Base-by-base conservation (phyloP, 139 green algal genomes). In the Chlorella sp. region DNA sequence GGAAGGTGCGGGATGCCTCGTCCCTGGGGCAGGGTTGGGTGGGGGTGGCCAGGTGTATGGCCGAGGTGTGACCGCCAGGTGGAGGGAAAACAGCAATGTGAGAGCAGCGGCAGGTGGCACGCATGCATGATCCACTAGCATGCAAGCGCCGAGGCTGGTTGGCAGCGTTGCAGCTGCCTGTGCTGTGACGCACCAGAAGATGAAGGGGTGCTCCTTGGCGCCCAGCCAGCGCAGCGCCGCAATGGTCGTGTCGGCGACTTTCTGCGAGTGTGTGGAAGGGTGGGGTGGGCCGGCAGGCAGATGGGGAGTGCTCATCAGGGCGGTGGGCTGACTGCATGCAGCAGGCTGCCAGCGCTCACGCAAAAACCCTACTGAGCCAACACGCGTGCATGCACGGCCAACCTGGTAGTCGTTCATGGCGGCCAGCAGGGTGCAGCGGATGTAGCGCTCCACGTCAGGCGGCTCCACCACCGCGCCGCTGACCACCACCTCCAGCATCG, bases 401-500 rank as follows among this genome's bases (percentile, higher is more conserved):
- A 90, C 80, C 69, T 90, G 54, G 60, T 87, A 80, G 54, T 76
- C 79, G 70, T 91, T 91, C 62, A 81, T 92, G 36, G 90, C 87
- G 19, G 86, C 64, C 72, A 98, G 89, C 80, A 98, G 90, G 28
- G 94, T 97, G 89, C 89, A 95, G 43, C 92, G 72, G 62, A 96
- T 89, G 88, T 94, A 97, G 40, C 91, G 85, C 56, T 94, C 85
- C 38, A 97, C 89, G 76, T 97, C 95, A 3, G 58, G 24, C 0
- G 83, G 64, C 8, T 83, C 94, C 54, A 60, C 74, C 64, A 97
- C 95, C 19, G 88, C 91, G 13, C 92, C 91, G 43, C 76, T 92
- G 1, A 89, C 92, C 14, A 98, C 89, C 13, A 93, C 93, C 88
- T 98, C 95, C 43, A 96, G 89, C 88, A 98, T 92, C 0, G 94